These are phyloP conservation scores for Schwanniomyces occidentalis DNA, from an alignment of 805 yeast species.

Conservation along the genomic window DNA sequence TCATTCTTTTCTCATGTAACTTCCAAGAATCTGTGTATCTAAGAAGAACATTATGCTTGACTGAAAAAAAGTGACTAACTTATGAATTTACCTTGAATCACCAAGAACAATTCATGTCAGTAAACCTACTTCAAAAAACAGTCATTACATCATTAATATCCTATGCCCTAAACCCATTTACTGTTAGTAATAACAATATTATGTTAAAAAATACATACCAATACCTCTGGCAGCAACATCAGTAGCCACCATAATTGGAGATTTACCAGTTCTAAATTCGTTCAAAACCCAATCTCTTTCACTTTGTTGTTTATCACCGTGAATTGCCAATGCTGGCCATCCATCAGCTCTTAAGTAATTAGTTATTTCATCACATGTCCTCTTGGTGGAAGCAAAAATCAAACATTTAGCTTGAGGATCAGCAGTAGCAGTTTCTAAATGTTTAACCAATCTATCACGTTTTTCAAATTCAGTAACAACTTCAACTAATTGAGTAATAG, in stretches of 20 bases:
- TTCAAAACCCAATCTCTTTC: slow-evolving; percentile 98
- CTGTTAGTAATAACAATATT: slow-evolving; percentile 7
- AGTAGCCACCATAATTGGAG: slow-evolving; percentile 98
- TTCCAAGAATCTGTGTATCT: neutral
- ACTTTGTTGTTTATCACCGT: slow-evolving; percentile 96
- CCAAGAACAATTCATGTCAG: neutral
- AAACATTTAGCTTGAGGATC: slow-evolving; percentile 75
- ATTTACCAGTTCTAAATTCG: slow-evolving; percentile 89
- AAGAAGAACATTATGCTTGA: neutral
- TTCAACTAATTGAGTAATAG: slow-evolving; percentile 90
- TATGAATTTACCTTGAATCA: neutral
- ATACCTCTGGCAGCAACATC: slow-evolving; percentile 99
- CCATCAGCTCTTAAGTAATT: slow-evolving; percentile 91
- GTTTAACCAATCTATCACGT: slow-evolving; percentile 84
- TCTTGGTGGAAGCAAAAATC: slow-evolving; percentile 94
- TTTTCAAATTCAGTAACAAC: slow-evolving; percentile 90
- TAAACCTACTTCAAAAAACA: slow-evolving; percentile 4
- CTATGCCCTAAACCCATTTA: slow-evolving; percentile 10
- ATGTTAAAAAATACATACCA: slow-evolving; percentile 74
- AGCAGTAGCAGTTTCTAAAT: slow-evolving; percentile 76
- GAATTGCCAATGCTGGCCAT: slow-evolving; percentile 98
- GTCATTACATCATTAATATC: slow-evolving; percentile 6
- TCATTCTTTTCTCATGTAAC: slow-evolving; percentile 3
- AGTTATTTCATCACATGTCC: slow-evolving; percentile 96
- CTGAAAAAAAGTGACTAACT: slow-evolving; percentile 2